phyloP scores from a whole-genome alignment of 108 stramenopile species.

The Skeletonema marinoi region DNA sequence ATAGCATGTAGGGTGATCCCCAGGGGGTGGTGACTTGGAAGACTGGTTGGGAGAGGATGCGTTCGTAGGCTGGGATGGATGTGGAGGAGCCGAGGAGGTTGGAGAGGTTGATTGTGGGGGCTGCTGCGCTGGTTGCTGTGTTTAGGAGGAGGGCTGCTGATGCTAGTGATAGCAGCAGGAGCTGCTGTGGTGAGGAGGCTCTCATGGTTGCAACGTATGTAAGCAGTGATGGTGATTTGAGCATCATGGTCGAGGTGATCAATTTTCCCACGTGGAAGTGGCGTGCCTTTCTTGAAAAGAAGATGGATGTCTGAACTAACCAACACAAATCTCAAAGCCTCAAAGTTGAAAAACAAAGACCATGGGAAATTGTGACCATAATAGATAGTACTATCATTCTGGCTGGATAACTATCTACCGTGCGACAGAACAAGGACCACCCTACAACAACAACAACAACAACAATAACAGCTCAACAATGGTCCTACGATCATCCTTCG shows the following conservation, averaged over 20 bases:
- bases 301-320: no score
- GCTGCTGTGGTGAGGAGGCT: background rate
- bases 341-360: no score
- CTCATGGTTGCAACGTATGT: background rate
- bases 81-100: slow-evolving; percentile 37
- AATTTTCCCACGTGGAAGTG: background rate
- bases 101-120: slow-evolving; percentile 31
- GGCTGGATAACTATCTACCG: no score
- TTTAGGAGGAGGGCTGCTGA: background rate
- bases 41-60: slow-evolving; percentile 74
- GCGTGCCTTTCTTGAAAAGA: no score
- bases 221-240: background rate
- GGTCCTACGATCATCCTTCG: slow-evolving; percentile 44
- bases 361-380: no score
- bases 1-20: slow-evolving; percentile 86
- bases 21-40: slow-evolving; percentile 86
- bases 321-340: no score
- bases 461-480: background rate
- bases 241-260: background rate
- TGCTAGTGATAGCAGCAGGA: background rate
- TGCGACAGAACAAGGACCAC: no score
- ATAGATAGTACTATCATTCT: no score
- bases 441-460: no score
- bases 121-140: background rate
- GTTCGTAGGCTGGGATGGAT: slow-evolving; percentile 67